Conservation (phyloP, 139 green algal species). For the Tetradesmus lagerheimii region DNA sequence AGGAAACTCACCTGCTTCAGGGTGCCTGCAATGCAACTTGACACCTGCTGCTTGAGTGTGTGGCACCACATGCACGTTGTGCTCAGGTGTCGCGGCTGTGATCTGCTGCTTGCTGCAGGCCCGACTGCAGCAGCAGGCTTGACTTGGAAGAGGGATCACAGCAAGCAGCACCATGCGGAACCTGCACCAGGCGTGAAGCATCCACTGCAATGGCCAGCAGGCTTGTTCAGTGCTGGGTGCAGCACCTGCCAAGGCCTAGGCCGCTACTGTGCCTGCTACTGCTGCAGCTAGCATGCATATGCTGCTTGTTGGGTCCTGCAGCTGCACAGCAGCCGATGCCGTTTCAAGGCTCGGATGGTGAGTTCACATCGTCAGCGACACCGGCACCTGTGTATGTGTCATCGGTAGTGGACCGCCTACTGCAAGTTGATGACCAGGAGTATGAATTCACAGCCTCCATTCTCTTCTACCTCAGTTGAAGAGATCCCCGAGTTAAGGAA, state of each 20-base stretch:
- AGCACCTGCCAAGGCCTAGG: not conserved
- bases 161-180: too few relatives aligned
- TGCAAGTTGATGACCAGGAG: not conserved
- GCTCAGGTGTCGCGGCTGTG: too few relatives aligned
- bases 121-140: too few relatives aligned
- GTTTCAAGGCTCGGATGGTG: not conserved
- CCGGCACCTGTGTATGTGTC: not conserved
- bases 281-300: not conserved
- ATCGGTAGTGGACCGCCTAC: not conserved
- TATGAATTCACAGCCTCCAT: not conserved
- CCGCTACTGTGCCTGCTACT: slow-evolving; percentile 18
- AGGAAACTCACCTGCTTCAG: too few relatives aligned
- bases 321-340: not conserved
- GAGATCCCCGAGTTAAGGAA: not conserved
- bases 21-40: too few relatives aligned
- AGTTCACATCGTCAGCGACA: not conserved
- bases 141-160: too few relatives aligned
- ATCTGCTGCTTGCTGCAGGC: too few relatives aligned
- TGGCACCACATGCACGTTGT: too few relatives aligned
- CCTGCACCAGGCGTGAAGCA: too few relatives aligned
- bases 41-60: too few relatives aligned
- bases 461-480: slow-evolving; percentile 16
- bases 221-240: too few relatives aligned
- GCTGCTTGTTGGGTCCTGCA: not conserved
- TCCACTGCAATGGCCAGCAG: too few relatives aligned